These are phyloP conservation scores for Plasmodium berghei DNA, from an alignment of 169 alveolate genomes.

Conservation along the genomic window DNA sequence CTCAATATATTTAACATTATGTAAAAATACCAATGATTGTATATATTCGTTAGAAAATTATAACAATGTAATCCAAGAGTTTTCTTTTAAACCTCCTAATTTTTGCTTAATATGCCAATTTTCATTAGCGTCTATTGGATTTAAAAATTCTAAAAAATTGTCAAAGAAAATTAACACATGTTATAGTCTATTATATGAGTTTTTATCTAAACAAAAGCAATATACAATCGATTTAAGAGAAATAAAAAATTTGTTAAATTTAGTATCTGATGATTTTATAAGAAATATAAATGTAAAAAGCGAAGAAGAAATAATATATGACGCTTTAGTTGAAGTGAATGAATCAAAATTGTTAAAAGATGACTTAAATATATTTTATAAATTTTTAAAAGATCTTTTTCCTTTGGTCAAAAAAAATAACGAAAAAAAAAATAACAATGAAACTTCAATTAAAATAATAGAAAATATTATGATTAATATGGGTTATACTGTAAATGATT, in stretches of 20 bases:
- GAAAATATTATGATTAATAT: constrained; percentile 65
- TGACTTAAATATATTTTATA: constrained; percentile 68
- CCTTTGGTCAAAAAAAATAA: constrained; percentile 48
- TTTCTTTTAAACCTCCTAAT: constrained; percentile 94
- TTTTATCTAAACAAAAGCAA: constrained; percentile 95
- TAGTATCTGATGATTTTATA: constrained; percentile 66
- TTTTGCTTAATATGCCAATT: constrained; percentile 92
- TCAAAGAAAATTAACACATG: constrained; percentile 94
- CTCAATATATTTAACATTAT: constrained; percentile 98
- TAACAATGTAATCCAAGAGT: constrained; percentile 93
- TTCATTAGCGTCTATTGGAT: constrained; percentile 96
- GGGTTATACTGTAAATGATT: constrained; percentile 74
- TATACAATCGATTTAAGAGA: constrained; percentile 99
- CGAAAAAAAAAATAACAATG: constrained; percentile 50
- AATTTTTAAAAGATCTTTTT: constrained; percentile 58
- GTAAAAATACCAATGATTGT: constrained; percentile 98
- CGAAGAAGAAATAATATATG: constrained; percentile 73
- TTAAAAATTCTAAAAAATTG: constrained; percentile 93
- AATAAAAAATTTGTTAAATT: constrained; percentile 93
- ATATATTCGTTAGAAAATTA: constrained; percentile 96
- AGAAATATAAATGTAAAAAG: constrained; percentile 34
- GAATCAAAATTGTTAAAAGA: constrained; percentile 68
- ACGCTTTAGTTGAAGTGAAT: constrained; percentile 67
- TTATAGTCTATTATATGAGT: constrained; percentile 93
- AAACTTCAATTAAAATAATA: constrained; percentile 38